phyloP scores from a whole-genome alignment of 345 rosid genomes.

The Brassica nigra region DNA sequence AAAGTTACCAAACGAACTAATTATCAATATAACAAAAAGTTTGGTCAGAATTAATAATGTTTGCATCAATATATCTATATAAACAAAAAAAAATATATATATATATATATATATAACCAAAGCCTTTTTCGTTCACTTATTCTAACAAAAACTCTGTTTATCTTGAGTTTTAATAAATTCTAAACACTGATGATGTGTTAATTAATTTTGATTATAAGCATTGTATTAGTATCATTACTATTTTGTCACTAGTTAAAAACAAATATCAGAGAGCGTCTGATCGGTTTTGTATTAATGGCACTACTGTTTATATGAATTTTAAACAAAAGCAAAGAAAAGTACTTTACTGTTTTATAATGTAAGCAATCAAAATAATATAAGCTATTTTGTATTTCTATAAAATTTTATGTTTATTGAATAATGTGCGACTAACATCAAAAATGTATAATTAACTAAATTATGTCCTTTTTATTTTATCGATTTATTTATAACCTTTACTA shows the following conservation, averaged over 20 bases:
- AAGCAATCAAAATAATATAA: too few species aligned
- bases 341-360: too few species aligned
- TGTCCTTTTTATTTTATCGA: too few species aligned
- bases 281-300: background rate
- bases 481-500: too few species aligned
- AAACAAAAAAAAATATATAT: too few species aligned
- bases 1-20: conserved; percentile 4
- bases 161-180: background rate
- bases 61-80: background rate
- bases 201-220: background rate
- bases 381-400: too few species aligned
- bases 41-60: conserved; percentile 33
- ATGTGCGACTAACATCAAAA: too few species aligned
- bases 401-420: too few species aligned
- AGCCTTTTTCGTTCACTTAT: background rate
- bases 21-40: conserved; percentile 30
- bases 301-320: background rate
- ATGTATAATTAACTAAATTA: too few species aligned
- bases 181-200: background rate
- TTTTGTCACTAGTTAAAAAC: background rate
- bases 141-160: conserved; percentile 25
- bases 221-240: background rate
- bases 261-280: background rate
- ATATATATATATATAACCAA: too few species aligned
- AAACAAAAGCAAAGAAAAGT: too few species aligned